Evolutionary conservation across 352 stramenopile genomes (phyloP), one percentile per base, ranked within the genome.

Genomic region (Plasmopara viticola): DNA sequence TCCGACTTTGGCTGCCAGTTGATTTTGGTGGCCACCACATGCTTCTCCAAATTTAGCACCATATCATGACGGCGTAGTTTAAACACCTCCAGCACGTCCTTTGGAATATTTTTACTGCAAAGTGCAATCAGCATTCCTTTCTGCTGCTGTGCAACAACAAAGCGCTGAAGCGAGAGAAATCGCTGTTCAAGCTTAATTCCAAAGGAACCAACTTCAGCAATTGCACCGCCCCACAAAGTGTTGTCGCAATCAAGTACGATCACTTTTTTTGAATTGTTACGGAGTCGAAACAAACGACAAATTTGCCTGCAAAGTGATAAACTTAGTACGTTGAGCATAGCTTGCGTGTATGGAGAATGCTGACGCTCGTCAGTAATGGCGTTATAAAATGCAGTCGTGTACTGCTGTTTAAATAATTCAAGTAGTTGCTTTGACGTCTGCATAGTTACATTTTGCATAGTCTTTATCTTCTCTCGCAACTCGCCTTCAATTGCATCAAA

Each of bases 191-290:
- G 59, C 8, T 66, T 49, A 14, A 90, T 64, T 0, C 53, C 60
- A 0, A 51, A 40, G 0, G 62, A 39, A 2, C 77, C 79, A 12
- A 87, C 45, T 53, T 90, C 79, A 0, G 79, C 78, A 14, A 87
- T 69, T 0, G 77, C 72, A 2, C 79, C 77, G 18, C 74, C 65
- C 79, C 79, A 90, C 2, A 90, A 44, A 4, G 79, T 90, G 44
- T 90, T 85, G 51, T 90, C 79, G 48, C 79, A 90, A 52, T 90
- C 79, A 2, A 90, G 67, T 18, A 87, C 77, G 35, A 90, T 63
- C n/a, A 86, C 75, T 67, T 90, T 87, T 37, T 86, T 83, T 12
- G 28, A 48, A 35, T 57, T 61, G 18, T 53, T 69, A 14, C 54
- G 17, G 2, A 28, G 42, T 31, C 62, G 66, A 39, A 68, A 69